phyloP scores from a whole-genome alignment of 306 rosid species.

The Vachellia collinsii region DNA sequence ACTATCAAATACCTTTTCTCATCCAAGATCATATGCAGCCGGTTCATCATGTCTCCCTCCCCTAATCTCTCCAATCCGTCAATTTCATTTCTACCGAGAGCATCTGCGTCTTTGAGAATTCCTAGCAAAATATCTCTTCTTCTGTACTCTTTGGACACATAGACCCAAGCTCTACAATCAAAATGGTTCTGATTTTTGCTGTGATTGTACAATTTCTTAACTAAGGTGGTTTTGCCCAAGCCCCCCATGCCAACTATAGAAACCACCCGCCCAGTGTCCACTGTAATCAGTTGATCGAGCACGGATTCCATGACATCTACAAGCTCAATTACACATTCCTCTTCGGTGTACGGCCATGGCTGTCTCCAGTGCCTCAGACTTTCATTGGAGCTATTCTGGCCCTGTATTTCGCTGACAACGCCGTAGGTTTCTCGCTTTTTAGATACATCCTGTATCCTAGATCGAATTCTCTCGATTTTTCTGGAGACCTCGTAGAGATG shows the following conservation, averaged over 20 bases:
- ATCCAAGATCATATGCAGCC: slow-evolving; percentile 36
- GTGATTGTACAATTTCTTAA: slow-evolving; percentile 44
- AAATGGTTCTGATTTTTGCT: slow-evolving; percentile 30
- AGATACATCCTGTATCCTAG: slow-evolving; percentile 39
- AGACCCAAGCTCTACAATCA: slow-evolving; percentile 50
- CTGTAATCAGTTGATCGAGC: slow-evolving; percentile 21
- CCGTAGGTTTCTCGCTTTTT: slow-evolving; percentile 38
- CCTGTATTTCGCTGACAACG: slow-evolving; percentile 11
- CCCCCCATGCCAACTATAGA: slow-evolving; percentile 61
- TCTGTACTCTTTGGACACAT: slow-evolving; percentile 49
- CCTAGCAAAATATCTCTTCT: slow-evolving; percentile 44
- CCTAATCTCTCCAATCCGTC: slow-evolving; percentile 17
- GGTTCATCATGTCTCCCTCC: slow-evolving; percentile 43
- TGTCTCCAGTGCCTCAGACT: slow-evolving; percentile 47
- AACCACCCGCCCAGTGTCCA: slow-evolving; percentile 40
- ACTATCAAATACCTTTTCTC: slow-evolving; percentile 50
- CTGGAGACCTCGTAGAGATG: slow-evolving; percentile 24
- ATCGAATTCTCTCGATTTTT: slow-evolving; percentile 27
- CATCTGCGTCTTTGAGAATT: slow-evolving; percentile 44
- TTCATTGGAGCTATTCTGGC: neutral
- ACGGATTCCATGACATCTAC: slow-evolving; percentile 39
- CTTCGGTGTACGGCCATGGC: slow-evolving; percentile 40
- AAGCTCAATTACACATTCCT: slow-evolving; percentile 51
- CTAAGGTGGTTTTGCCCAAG: slow-evolving; percentile 48
- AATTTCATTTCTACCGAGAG: slow-evolving; percentile 16